Percentiles rank a stretch among this genome's conserved stretches.
Evolutionary conservation across 176 grass and related monocot genomes (phyloP).

Genomic region (Aegilops tauschii): DNA sequence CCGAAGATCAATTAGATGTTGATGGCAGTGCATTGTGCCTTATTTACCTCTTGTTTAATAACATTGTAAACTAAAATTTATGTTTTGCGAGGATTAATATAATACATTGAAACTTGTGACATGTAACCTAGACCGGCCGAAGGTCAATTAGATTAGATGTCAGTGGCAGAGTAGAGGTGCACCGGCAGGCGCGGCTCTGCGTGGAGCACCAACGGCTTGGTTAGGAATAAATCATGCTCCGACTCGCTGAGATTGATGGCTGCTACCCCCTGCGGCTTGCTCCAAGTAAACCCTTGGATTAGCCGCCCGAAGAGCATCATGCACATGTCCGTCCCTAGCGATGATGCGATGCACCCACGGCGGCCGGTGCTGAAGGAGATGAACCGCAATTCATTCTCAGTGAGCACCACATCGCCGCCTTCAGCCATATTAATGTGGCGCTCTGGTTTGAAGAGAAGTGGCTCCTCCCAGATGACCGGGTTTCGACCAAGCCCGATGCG

Average conservation of each 20-base stretch:
- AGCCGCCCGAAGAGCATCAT: conserved; percentile 23
- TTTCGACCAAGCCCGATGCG: conserved; percentile 17
- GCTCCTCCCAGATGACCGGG: conserved; percentile 18
- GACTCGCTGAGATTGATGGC: conserved; percentile 14
- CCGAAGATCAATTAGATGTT: no score
- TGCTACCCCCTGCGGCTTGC: not conserved
- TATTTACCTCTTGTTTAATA: no score
- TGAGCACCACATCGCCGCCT: not conserved
- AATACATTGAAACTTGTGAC: no score
- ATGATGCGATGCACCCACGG: conserved; percentile 2
- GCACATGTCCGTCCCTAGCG: not conserved
- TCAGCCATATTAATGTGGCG: not conserved
- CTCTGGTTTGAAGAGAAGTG: conserved; percentile 3
- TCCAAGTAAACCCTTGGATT: conserved; percentile 39
- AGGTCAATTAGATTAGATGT: not conserved
- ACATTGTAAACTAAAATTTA: no score
- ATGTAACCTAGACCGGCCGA: not conserved
- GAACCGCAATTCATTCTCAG: conserved; percentile 16
- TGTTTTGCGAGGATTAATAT: no score
- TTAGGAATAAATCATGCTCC: not conserved
- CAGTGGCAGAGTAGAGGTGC: not conserved
- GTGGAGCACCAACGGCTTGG: not conserved
- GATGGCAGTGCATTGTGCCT: no score
- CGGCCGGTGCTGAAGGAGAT: conserved; percentile 23
- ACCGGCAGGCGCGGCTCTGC: not conserved